Evolutionary conservation across 306 rosid genomes (phyloP).

Genomic region (Quercus bicolor): DNA sequence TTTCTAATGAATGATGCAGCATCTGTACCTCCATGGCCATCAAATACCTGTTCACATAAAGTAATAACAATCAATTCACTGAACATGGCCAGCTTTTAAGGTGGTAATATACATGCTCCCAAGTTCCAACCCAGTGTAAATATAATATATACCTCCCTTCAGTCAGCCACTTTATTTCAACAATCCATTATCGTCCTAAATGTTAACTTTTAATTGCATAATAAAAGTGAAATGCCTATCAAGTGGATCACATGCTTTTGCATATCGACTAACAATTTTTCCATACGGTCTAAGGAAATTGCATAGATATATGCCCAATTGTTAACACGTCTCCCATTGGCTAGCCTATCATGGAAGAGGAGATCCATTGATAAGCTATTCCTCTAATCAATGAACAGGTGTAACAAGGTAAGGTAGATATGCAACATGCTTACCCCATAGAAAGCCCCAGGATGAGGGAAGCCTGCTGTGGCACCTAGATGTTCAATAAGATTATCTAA

Average conservation of each 20-base stretch:
- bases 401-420: constrained; percentile 1
- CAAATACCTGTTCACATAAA: constrained; percentile 57
- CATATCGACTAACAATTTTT: background rate
- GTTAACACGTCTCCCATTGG: background rate
- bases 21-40: constrained; percentile 83
- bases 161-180: background rate
- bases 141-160: background rate
- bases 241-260: background rate
- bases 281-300: background rate
- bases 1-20: constrained; percentile 68
- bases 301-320: background rate
- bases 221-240: background rate
- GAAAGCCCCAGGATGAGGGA: constrained; percentile 64
- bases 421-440: constrained; percentile 59
- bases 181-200: background rate
- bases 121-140: background rate
- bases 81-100: background rate
- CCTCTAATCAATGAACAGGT: constrained; percentile 11
- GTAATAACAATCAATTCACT: constrained; percentile 3
- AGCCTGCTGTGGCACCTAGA: constrained; percentile 38
- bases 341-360: background rate
- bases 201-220: background rate
- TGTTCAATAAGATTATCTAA: constrained; percentile 62
- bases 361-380: background rate
- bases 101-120: background rate